Evolutionary conservation across 1,284 basidiomycete genomes (phyloP), one percentile per base, ranked within the genome.

Genomic region (Cryptococcus sp.): DNA sequence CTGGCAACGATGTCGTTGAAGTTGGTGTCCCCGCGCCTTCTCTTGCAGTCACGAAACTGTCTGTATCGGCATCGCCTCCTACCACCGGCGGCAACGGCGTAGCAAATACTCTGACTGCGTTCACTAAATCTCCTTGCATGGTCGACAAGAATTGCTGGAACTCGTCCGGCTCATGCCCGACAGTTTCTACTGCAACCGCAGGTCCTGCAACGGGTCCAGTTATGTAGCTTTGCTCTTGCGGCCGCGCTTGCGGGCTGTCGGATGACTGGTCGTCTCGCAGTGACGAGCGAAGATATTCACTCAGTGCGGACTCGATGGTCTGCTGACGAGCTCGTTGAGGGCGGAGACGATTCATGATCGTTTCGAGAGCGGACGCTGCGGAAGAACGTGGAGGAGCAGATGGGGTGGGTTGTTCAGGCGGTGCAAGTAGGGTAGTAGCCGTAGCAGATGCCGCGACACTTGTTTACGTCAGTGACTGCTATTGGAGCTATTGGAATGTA

Each of bases 401-500:
- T n/a, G 66, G 56, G 16, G 54, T 52, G 40, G 57, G 52, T 1
- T 62, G 48, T 7, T 58, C 47, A 30, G 63, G 58, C 0, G 72
- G 68, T 0, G 71, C 57, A 3, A 77, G 67, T 1, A 77, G 68
- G 5, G 75, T 75, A 1, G 69, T 72, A 1, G 77, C 75, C 0
- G 75, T 76, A 0, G 77, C 77, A 7, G 75, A 70, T 4, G 77
- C 74, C 3, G 77, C 76, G 45, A 76, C 76, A 43, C 77, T 76
- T 10, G 13, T 51, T 15, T 51, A 50, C 47, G 27, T 55, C 13
- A 41, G 42, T 16, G 7, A 16, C 23, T 13, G 42, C 16, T 10
- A 45, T 10, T 35, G 30, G 30, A 19, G 42, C 16, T 10, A 45
- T 10, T 35, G 30, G 30, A 19, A n/a, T 25, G n/a, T 8, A 16